phyloP scores from a whole-genome alignment of 306 rosid genomes.

The Trifolium dubium region DNA sequence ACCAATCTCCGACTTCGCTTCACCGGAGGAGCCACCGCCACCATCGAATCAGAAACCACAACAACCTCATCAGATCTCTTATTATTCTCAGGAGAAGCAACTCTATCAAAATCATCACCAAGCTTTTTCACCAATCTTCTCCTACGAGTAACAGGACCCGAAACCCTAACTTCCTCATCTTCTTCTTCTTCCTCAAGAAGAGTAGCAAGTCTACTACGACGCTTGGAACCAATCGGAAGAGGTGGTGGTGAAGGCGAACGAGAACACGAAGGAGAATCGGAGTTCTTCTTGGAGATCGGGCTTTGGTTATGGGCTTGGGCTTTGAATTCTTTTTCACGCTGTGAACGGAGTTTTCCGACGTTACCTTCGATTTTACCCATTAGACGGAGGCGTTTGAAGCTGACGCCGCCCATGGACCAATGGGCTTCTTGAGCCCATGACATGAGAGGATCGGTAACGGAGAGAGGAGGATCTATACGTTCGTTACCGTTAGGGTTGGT shows the following conservation, averaged over 20 bases:
- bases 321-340: slow-evolving; percentile 49
- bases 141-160: slow-evolving; percentile 34
- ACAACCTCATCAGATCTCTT: slow-evolving; percentile 4
- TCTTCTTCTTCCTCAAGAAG: slow-evolving; percentile 48
- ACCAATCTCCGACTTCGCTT: slow-evolving; percentile 44
- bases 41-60: slow-evolving; percentile 13
- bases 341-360: slow-evolving; percentile 62
- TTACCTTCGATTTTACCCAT: slow-evolving; percentile 88
- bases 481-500: slow-evolving; percentile 57
- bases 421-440: slow-evolving; percentile 89
- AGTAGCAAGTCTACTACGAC: slow-evolving; percentile 51
- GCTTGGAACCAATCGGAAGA: slow-evolving; percentile 63
- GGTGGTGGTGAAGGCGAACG: slow-evolving; percentile 60
- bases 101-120: slow-evolving; percentile 79
- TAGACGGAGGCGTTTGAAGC: slow-evolving; percentile 70
- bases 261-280: not conserved
- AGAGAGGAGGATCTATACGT: slow-evolving; percentile 69
- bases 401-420: slow-evolving; percentile 97
- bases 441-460: slow-evolving; percentile 66
- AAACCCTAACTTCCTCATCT: slow-evolving; percentile 23
- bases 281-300: slow-evolving; percentile 8
- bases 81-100: slow-evolving; percentile 59
- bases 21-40: not conserved
- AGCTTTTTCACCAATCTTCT: slow-evolving; percentile 80
- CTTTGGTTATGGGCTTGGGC: not conserved